Base-by-base conservation (phyloP, 1,139 yeast genomes). In the Dujonia santamariae region DNA sequence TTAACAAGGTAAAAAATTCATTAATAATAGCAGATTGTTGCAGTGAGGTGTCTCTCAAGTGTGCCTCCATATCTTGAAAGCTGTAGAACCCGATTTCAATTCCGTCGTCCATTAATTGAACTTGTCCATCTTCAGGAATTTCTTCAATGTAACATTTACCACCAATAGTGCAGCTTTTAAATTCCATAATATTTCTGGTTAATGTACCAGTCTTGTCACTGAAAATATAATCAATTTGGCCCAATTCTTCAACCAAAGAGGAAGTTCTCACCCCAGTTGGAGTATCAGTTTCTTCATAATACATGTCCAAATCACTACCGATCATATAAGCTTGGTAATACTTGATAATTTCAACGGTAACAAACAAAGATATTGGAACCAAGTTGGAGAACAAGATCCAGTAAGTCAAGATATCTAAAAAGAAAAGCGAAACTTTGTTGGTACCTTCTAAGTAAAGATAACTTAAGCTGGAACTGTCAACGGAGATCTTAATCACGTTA, bases 141-240 rank as follows among this genome's bases (percentile, higher is more conserved):
- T 80, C 88, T 37, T 75, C 85, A 24, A 88, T 85, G 55, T 90
- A 94, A 52, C 96, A 86, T 39, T 78, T 75, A 1, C 97, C 98
- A 3, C 94, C 97, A 53, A 92, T 87, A 0, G 96, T 77, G 48
- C 97, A 88, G n/a, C 90, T 78, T 54, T 85, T 87, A 60, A 86
- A 92, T 58, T 88, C 97, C 98, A 92, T 92, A 35, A 92, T 83
- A 52, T 92, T 92, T 56, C 97, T 67, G 0, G 98, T 92, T 42
- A 92, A 69, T 0, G 98, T 92, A 25, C 98, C 98, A 0, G 98
- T 92, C 56, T 92, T 92, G 57, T 92, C 98, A 56, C 96, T 85
- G 61, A 92, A 92, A 19, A 92, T 85, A 54, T 88, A 90, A 53
- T 90, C 95, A 47, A 92, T 88, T 58, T 92, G 98, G 17, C 98